phyloP scores from a whole-genome alignment of 257 asterid genomes.

The Fraxinus cuspidata region DNA sequence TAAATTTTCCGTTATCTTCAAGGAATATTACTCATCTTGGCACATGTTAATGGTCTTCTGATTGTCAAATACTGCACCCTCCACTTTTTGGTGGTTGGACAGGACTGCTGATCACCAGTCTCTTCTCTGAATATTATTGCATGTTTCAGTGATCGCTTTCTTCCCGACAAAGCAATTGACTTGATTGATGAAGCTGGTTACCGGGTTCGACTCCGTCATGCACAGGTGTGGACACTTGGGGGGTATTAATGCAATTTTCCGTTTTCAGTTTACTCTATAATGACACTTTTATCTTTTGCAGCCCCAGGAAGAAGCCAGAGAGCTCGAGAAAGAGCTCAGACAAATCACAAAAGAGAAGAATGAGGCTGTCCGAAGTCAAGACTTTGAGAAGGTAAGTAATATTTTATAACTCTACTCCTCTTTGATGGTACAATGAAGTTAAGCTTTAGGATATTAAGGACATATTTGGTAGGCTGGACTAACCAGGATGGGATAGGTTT shows the following conservation, averaged over 20 bases:
- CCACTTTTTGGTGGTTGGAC: neutral
- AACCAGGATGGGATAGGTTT: neutral
- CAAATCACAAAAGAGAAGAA: conserved; percentile 95
- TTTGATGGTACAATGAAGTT: conserved; percentile 1
- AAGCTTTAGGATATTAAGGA: neutral
- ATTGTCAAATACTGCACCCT: neutral
- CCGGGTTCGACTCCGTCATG: conserved; percentile 95
- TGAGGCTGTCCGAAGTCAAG: conserved; percentile 91
- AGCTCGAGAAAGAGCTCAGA: conserved; percentile 92
- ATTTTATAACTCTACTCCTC: conserved; percentile 14
- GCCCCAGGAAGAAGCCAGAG: conserved; percentile 98
- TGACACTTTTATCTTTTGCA: conserved; percentile 34
- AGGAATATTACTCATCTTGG: neutral
- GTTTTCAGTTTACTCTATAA: conserved; percentile 12
- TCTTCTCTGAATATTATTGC: conserved; percentile 28
- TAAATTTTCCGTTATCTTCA: too few species aligned
- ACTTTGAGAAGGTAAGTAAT: conserved; percentile 75
- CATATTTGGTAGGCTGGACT: neutral
- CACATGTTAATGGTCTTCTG: neutral
- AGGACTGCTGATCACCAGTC: neutral
- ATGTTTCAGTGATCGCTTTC: conserved; percentile 81
- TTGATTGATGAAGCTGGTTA: conserved; percentile 98
- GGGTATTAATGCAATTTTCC: conserved; percentile 13
- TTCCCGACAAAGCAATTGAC: conserved; percentile 97
- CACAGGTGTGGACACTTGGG: conserved; percentile 62